Evolutionary conservation across 1,284 basidiomycete genomes (phyloP).

Genomic region (Coniferiporia weirii): DNA sequence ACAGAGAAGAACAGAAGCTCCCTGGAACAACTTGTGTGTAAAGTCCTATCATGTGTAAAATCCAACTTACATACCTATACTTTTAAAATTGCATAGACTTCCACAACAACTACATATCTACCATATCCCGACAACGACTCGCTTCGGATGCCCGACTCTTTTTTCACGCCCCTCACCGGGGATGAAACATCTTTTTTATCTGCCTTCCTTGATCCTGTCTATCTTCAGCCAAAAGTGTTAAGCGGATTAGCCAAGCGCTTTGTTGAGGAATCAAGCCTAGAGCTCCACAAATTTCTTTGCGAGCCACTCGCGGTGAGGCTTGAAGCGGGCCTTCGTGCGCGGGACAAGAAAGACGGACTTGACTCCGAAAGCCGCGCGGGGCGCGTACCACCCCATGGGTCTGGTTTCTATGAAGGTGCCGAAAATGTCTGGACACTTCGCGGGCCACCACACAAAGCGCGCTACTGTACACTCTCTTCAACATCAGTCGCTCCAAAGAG

Average conservation of each 20-base stretch:
- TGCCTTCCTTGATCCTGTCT: constrained; percentile 86
- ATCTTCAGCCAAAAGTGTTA: constrained; percentile 81
- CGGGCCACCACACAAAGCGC: constrained; percentile 93
- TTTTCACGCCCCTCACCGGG: constrained; percentile 52
- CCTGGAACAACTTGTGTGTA: constrained; percentile 72
- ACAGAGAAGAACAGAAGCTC: constrained; percentile 56
- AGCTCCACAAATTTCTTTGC: constrained; percentile 83
- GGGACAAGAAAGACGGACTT: constrained; percentile 68
- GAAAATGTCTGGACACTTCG: constrained; percentile 64
- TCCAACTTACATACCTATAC: background rate
- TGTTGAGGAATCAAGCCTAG: constrained; percentile 82
- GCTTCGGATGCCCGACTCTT: background rate
- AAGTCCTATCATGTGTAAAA: background rate
- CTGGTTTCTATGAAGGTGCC: constrained; percentile 38
- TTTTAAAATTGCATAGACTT: constrained; percentile 37
- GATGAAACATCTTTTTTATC: constrained; percentile 67
- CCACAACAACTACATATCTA: constrained; percentile 56
- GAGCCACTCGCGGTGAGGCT: constrained; percentile 64
- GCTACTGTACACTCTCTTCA: constrained; percentile 66
- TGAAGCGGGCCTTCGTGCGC: constrained; percentile 56
- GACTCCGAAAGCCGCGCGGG: constrained; percentile 41
- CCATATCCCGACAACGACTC: constrained; percentile 43
- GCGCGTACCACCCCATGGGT: constrained; percentile 59
- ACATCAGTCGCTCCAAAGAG: constrained; percentile 22
- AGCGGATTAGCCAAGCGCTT: constrained; percentile 80